Base-by-base conservation (phyloP, 805 yeast species). In the Pichia exigua region DNA sequence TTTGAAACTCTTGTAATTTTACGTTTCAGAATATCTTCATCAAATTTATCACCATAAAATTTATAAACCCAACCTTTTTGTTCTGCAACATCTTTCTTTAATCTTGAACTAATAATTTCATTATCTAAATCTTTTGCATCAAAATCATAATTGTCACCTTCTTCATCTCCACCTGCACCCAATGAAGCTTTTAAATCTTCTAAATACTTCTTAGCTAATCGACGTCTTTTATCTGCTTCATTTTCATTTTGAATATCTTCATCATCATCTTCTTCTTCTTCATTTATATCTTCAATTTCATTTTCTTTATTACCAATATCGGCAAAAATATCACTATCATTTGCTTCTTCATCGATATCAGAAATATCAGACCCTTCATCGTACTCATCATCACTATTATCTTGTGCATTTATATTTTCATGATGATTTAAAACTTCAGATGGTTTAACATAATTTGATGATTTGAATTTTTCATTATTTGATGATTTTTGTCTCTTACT, bases 101-200 rank as follows among this genome's bases (percentile, higher is more conserved):
- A 75, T 61, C 99, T 77, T 35, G 86, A 75, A 5, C 90, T 79
- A 47, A 94, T 76, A 59, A 87, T 84, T 61, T 94, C 98, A 52
- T 84, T 78, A 68, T 92, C 99, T 59, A 92, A 69, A 59, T 94
- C 97, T 58, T 82, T 80, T 11, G 99, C 98, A 71, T 90, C 96
- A 61, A 88, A 91, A 47, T 77, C 81, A 50, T 72, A 78, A n/a
- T 35, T 35, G 7, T 7, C 20, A 35, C 17, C 17, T 11, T 66
- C 61, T 17, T 61, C 46, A 20, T 44, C 45, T 22, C 44, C 57
- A 22, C 44, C 50, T 21, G 20, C 57, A 24, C 58, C 57, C 2
- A 52, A 44, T 20, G 75, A 76, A 55, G 85, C 88, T 4, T 86
- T 81, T 61, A 94, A 70, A 62, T 85, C 86, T 45, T 85, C 90